A percentile compares a stretch with the other conserved stretches of the same genome.
phyloP scores from a whole-genome alignment of 805 yeast genomes.

The Candida pini region DNA sequence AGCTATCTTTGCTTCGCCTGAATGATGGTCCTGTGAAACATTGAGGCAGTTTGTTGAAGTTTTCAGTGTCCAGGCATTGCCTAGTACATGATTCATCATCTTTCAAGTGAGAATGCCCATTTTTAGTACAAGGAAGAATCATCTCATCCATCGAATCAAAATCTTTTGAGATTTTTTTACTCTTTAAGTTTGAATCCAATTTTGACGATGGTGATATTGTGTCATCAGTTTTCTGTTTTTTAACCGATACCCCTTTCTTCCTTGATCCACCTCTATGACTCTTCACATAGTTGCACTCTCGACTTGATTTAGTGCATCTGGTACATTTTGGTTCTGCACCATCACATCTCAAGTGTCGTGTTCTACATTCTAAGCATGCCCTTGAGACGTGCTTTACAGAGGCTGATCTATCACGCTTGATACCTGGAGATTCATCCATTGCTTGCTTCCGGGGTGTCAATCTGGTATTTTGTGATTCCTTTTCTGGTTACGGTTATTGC shows the following conservation, averaged over 20 bases:
- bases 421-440: too few relatives aligned
- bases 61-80: constrained; percentile 24
- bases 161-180: too few relatives aligned
- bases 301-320: constrained; percentile 32
- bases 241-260: constrained; percentile 37
- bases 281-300: constrained; percentile 42
- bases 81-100: constrained; percentile 18
- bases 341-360: constrained; percentile 45
- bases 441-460: too few relatives aligned
- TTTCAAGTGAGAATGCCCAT: constrained; percentile 16
- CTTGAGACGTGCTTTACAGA: constrained; percentile 40
- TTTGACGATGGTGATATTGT: too few relatives aligned
- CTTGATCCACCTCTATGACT: constrained; percentile 51
- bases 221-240: constrained; percentile 18
- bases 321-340: constrained; percentile 42
- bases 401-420: too few relatives aligned
- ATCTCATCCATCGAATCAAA: too few relatives aligned
- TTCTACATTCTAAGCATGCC: constrained; percentile 49
- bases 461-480: too few relatives aligned
- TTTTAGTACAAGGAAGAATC: constrained; percentile 28
- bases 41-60: constrained; percentile 23
- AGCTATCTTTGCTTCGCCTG: background rate
- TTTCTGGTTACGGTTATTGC: too few relatives aligned
- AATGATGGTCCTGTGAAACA: constrained; percentile 18
- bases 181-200: too few relatives aligned